Percentiles rank a stretch among this genome's conserved stretches.
Conservation (phyloP, 257 asterid species). For the Lycium ferocissimum region DNA sequence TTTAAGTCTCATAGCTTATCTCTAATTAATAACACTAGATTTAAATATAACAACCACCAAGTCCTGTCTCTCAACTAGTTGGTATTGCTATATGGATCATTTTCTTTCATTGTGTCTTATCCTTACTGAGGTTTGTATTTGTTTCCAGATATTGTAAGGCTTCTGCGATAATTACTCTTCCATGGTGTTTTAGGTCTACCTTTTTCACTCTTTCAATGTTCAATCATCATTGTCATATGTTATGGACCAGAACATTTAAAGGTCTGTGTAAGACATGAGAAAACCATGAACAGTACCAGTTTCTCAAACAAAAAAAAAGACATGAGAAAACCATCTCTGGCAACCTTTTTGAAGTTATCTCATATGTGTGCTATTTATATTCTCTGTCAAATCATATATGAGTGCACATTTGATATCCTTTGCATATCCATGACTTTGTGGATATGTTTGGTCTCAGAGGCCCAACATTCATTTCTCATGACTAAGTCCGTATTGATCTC, state of each 20-base stretch:
- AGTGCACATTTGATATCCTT: neutral
- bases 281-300: too few species aligned
- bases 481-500: neutral
- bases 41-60: neutral
- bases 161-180: neutral
- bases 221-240: neutral
- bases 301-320: neutral
- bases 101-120: neutral
- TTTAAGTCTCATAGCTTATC: neutral
- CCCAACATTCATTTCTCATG: neutral
- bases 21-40: neutral
- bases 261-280: neutral
- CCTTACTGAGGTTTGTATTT: neutral
- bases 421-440: neutral
- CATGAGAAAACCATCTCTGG: neutral
- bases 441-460: neutral
- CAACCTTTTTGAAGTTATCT: neutral
- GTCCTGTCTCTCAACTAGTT: neutral
- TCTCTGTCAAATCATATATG: neutral
- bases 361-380: neutral
- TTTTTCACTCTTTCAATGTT: neutral
- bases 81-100: neutral
- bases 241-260: neutral
- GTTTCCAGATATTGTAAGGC: neutral
- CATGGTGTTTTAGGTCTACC: conserved; percentile 5